Conservation (phyloP, 2,329 filamentous ascomycete species). For the Colletotrichum navitas region DNA sequence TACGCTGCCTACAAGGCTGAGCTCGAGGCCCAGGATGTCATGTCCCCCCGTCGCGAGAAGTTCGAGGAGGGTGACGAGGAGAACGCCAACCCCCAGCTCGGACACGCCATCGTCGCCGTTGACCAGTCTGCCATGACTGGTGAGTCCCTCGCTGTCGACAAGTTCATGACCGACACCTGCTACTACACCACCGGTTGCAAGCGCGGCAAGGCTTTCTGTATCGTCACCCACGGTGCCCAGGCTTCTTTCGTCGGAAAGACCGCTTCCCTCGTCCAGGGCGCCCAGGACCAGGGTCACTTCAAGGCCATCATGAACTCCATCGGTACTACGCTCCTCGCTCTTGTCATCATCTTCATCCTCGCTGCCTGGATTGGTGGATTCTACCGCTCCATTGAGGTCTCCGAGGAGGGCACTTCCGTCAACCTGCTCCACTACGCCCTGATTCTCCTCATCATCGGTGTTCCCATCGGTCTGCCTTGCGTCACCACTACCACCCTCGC, state of each 20-base stretch:
- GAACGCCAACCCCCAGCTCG: slow-evolving; percentile 67
- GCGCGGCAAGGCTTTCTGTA: slow-evolving; percentile 80
- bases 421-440: slow-evolving; percentile 77
- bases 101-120: slow-evolving; percentile 76
- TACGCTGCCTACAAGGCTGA: slow-evolving; percentile 63
- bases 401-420: slow-evolving; percentile 64
- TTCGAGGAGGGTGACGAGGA: slow-evolving; percentile 69
- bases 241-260: slow-evolving; percentile 84
- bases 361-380: slow-evolving; percentile 83
- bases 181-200: slow-evolving; percentile 88
- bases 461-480: slow-evolving; percentile 83
- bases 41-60: slow-evolving; percentile 51
- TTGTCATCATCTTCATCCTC: slow-evolving; percentile 84
- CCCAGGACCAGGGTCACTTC: slow-evolving; percentile 82
- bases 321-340: slow-evolving; percentile 78
- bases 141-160: slow-evolving; percentile 83
- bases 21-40: slow-evolving; percentile 70
- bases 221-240: slow-evolving; percentile 75
- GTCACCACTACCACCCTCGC: slow-evolving; percentile 83
- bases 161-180: slow-evolving; percentile 81
- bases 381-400: slow-evolving; percentile 76
- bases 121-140: slow-evolving; percentile 87
- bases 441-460: slow-evolving; percentile 81
- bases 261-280: slow-evolving; percentile 79
- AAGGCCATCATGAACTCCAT: slow-evolving; percentile 89